Percentiles rank a stretch among this genome's conserved stretches.
Evolutionary conservation across 2,329 filamentous ascomycete genomes (phyloP).

Genomic region (Diplocarpon rosae): DNA sequence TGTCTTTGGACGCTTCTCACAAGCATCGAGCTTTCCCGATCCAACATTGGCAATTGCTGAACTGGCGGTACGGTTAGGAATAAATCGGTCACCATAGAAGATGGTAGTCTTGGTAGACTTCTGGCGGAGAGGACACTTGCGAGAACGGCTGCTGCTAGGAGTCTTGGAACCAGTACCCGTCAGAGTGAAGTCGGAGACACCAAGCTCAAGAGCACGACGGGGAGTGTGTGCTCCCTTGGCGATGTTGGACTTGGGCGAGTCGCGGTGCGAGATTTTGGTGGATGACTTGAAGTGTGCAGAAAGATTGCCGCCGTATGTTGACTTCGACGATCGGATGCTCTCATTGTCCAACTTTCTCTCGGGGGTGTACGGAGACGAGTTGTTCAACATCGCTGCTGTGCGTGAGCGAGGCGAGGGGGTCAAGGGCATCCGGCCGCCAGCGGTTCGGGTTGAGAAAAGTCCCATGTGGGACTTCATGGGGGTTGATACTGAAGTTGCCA

Average conservation of each 20-base stretch:
- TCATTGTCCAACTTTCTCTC: constrained; percentile 46
- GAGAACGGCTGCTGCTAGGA: constrained; percentile 44
- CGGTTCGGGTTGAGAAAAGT: constrained; percentile 83
- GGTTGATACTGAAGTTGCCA: constrained; percentile 83
- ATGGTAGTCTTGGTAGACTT: constrained; percentile 64
- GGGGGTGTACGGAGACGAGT: constrained; percentile 69
- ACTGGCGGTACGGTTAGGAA: constrained; percentile 84
- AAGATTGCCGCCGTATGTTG: constrained; percentile 71
- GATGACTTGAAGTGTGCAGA: constrained; percentile 64
- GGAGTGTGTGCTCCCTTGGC: constrained; percentile 64
- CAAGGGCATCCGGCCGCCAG: constrained; percentile 87
- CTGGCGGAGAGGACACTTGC: constrained; percentile 41
- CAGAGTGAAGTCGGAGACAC: constrained; percentile 84
- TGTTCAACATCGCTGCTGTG: constrained; percentile 38
- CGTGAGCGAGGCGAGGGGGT: constrained; percentile 76
- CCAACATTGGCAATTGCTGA: constrained; percentile 76
- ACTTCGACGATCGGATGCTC: constrained; percentile 45
- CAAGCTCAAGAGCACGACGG: constrained; percentile 73
- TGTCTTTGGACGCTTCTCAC: constrained; percentile 63
- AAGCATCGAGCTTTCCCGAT: constrained; percentile 67
- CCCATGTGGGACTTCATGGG: constrained; percentile 92
- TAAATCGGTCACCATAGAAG: constrained; percentile 83
- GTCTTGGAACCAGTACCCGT: constrained; percentile 70
- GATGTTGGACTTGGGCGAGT: constrained; percentile 96
- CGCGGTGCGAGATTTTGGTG: constrained; percentile 58